These are phyloP conservation scores for Podaxis sp. DNA, from an alignment of 768 basidiomycete species.

Conservation along the genomic window DNA sequence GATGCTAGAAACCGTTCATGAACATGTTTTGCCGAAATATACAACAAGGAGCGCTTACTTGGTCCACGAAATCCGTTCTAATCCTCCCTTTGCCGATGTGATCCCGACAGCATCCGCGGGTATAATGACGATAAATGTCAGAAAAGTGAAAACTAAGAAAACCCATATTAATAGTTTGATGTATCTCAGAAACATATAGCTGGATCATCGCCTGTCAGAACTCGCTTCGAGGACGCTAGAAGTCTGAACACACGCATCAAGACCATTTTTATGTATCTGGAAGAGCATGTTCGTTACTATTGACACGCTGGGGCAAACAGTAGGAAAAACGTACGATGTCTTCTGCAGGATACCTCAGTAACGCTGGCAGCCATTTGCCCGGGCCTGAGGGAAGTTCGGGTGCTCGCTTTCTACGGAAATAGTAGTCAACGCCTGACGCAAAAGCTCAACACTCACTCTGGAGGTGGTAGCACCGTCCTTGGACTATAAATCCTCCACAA, in stretches of 20 bases:
- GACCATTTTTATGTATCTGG: conserved; percentile 58
- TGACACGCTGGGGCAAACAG: not conserved
- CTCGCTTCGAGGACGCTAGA: not conserved
- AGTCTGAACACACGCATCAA: conserved; percentile 55
- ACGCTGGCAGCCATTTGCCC: conserved; percentile 53
- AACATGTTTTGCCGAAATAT: not conserved
- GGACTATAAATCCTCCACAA: conserved; percentile 64
- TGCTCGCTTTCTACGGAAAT: conserved; percentile 40
- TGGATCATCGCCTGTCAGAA: conserved; percentile 14
- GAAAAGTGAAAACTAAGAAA: conserved; percentile 50
- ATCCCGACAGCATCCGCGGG: conserved; percentile 54
- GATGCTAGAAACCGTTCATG: conserved; percentile 28
- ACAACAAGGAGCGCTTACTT: conserved; percentile 37
- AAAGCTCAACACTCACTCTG: conserved; percentile 37
- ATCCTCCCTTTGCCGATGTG: conserved; percentile 28
- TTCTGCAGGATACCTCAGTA: conserved; percentile 38
- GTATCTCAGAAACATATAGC: conserved; percentile 61
- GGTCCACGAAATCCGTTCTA: conserved; percentile 50
- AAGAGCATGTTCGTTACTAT: not conserved
- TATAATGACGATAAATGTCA: conserved; percentile 64
- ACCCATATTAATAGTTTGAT: conserved; percentile 61
- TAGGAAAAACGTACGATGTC: conserved; percentile 40
- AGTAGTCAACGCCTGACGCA: not conserved
- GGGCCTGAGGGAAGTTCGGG: conserved; percentile 40
- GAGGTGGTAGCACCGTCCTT: conserved; percentile 59